A percentile compares a stretch with the other conserved stretches of the same genome.
These are phyloP conservation scores for Apiospora saccharicola DNA, from an alignment of 2,329 filamentous ascomycete species.

Conservation along the genomic window DNA sequence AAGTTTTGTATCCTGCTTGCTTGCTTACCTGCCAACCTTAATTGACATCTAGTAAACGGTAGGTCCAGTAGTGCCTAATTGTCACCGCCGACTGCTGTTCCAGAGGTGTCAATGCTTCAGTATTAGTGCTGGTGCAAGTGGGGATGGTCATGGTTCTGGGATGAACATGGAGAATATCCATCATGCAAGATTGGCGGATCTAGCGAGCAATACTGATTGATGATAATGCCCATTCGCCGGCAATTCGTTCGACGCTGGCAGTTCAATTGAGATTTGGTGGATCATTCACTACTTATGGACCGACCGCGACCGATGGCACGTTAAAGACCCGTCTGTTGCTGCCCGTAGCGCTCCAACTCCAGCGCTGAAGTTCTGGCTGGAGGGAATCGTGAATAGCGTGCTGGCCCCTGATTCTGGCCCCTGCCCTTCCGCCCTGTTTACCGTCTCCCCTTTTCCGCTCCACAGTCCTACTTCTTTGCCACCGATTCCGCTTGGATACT, in stretches of 20 bases:
- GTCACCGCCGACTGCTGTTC: too few species aligned
- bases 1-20: not conserved
- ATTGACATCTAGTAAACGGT: too few species aligned
- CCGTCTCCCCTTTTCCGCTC: not conserved
- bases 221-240: not conserved
- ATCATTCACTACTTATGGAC: not conserved
- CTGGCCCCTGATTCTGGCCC: not conserved
- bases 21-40: too few species aligned
- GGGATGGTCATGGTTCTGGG: too few species aligned
- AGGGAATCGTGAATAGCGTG: not conserved
- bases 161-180: not conserved
- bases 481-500: not conserved
- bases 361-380: too few species aligned
- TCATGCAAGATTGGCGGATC: not conserved
- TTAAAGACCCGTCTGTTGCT: not conserved
- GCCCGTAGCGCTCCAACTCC: not conserved
- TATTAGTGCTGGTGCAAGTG: too few species aligned
- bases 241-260: not conserved
- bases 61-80: too few species aligned
- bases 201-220: not conserved
- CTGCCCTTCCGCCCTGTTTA: not conserved
- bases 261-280: not conserved
- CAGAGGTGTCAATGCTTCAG: too few species aligned
- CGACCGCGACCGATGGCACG: not conserved
- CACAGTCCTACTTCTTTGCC: not conserved